Conservation (phyloP, 345 rosid genomes). For the Euphorbia pulcherrima region DNA sequence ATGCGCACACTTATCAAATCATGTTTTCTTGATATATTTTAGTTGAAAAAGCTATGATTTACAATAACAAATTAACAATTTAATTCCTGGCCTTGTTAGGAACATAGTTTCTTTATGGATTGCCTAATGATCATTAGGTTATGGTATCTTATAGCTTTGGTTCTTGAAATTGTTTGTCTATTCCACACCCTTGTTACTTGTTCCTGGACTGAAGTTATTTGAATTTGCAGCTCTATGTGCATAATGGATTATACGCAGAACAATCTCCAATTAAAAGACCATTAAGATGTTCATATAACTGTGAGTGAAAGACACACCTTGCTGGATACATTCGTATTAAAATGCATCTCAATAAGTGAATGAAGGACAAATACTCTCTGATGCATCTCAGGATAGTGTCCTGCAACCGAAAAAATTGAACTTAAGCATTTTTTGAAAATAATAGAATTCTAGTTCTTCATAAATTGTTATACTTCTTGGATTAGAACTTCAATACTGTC, state of each 20-base stretch:
- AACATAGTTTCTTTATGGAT: background rate
- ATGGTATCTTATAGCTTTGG: background rate
- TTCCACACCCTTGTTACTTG: background rate
- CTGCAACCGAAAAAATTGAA: background rate
- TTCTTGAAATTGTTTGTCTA: background rate
- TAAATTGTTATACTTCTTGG: background rate
- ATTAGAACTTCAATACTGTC: background rate
- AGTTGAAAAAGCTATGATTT: background rate
- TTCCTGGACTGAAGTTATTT: constrained; percentile 9
- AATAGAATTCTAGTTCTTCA: background rate
- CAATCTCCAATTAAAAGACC: constrained; percentile 18
- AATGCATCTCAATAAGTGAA: background rate
- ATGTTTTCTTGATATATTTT: background rate
- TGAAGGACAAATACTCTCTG: no score
- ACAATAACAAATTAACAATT: no score
- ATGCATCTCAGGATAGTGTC: no score
- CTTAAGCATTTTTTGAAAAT: background rate
- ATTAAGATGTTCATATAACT: constrained; percentile 29
- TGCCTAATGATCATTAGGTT: background rate
- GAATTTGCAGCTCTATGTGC: constrained; percentile 36
- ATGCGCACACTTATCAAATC: background rate
- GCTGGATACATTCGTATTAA: background rate
- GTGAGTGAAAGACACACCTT: constrained; percentile 28
- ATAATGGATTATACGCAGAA: constrained; percentile 28
- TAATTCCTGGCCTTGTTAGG: background rate